Base-by-base conservation (phyloP, 148 eudicot genomes). In the Tetragonia tetragonoides region DNA sequence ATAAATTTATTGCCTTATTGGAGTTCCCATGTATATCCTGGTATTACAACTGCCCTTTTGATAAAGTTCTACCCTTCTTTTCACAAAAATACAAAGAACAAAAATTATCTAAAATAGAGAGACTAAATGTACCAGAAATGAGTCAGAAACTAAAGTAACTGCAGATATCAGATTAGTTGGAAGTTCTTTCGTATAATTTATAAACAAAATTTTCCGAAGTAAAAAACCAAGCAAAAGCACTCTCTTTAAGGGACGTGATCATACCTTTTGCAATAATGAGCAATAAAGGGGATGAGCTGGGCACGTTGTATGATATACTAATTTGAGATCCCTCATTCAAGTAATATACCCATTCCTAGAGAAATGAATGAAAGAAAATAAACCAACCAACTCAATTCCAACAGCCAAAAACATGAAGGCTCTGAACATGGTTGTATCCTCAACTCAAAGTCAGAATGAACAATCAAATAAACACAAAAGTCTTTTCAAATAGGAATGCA, bases 251-350 rank as follows among this genome's bases (percentile, higher is more conserved):
- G 82, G 79, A 59, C n/a, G 42, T 37, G 63, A 39, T 34, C 77
- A 44, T 83, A 90, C 98, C 98, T 93, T 93, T 78, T 16, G 91
- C 94, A 85, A 93, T 83, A 70, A 92, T 73, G 73, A 93, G 96
- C 74, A 86, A 77, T 81, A 93, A 62, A 59, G 91, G 82, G 74
- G 90, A 89, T 41, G 86, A 81, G 68, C 87, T 80, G 41, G 78
- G 38, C 70, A 90, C 84, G 51, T 79, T 81, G 81, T 87, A 91
- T 10, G 95, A 88, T 74, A 94, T 83, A 78, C 85, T 84, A 66
- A 92, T 81, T 73, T 90, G 87, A 67, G 98, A 94, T 81, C 97
- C 95, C 80, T 77, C 73, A 75, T 92, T 92, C 83, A 94, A 81
- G 83, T 63, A 76, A 84, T 87, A 89, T 53, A 82, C 59, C 98